Percentiles rank a stretch among this genome's conserved stretches.
phyloP scores from a whole-genome alignment of 2,329 filamentous ascomycete species.

The Beauveria rudraprayagi region DNA sequence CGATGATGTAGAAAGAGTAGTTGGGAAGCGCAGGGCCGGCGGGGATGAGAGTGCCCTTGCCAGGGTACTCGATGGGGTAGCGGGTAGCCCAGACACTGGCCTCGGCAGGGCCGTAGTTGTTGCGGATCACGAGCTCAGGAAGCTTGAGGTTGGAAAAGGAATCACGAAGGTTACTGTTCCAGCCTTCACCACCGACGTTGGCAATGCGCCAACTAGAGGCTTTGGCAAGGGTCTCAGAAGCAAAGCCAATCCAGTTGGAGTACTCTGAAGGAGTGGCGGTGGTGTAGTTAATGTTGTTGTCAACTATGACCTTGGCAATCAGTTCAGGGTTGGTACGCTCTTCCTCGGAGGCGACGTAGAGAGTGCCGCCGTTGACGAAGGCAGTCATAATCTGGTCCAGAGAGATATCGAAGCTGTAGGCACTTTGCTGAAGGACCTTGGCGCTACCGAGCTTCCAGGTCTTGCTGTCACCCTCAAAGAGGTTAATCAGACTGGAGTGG shows the following conservation, averaged over 20 bases:
- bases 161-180: slow-evolving; percentile 9
- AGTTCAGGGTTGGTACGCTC: slow-evolving; percentile 27
- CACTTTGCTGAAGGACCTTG: slow-evolving; percentile 30
- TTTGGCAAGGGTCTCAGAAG: slow-evolving; percentile 5
- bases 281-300: slow-evolving; percentile 29
- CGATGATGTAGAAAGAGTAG: slow-evolving; percentile 34
- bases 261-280: slow-evolving; percentile 35
- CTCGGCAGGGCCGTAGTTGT: slow-evolving; percentile 13
- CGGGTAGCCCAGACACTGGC: slow-evolving; percentile 13
- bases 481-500: slow-evolving; percentile 23
- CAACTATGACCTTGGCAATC: slow-evolving; percentile 28
- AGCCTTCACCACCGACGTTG: slow-evolving; percentile 13
- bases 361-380: slow-evolving; percentile 27
- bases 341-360: slow-evolving; percentile 25
- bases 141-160: slow-evolving; percentile 13
- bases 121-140: slow-evolving; percentile 7
- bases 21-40: slow-evolving; percentile 21
- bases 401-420: slow-evolving; percentile 34
- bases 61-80: slow-evolving; percentile 3
- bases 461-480: slow-evolving; percentile 18
- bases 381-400: slow-evolving; percentile 28
- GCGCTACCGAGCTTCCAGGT: slow-evolving; percentile 18
- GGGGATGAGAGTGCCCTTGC: slow-evolving; percentile 16
- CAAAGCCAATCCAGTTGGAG: slow-evolving; percentile 21
- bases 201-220: slow-evolving; percentile 16